Conservation (phyloP, 208 protist genomes). For the Borovskyia barvae region DNA sequence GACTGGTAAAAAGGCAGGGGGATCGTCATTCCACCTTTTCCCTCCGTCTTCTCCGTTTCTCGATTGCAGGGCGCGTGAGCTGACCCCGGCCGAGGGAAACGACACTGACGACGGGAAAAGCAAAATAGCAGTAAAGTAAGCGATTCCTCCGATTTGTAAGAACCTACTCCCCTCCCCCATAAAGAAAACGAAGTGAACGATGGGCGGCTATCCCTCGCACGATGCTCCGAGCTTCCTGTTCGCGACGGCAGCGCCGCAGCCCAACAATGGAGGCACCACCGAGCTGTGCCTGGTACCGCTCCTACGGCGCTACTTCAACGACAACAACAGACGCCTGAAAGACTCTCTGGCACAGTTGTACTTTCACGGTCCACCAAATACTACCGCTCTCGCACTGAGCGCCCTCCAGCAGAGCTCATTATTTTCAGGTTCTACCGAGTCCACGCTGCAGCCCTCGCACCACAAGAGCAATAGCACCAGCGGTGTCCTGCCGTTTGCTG, state of each 20-base stretch:
- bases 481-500: not conserved
- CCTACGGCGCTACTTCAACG: constrained; percentile 84
- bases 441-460: constrained; percentile 8
- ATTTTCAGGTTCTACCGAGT: constrained; percentile 1
- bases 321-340: constrained; percentile 66
- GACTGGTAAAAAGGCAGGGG: too few species aligned
- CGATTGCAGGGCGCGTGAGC: too few species aligned
- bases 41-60: too few species aligned
- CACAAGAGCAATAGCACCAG: not conserved
- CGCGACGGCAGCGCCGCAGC: constrained; percentile 66
- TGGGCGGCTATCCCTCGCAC: constrained; percentile 87
- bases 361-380: constrained; percentile 42
- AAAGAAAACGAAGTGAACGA: constrained; percentile 13
- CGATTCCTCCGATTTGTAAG: constrained; percentile 4
- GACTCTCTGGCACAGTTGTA: constrained; percentile 47
- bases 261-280: constrained; percentile 33
- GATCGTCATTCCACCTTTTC: too few species aligned
- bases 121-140: not conserved
- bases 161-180: constrained; percentile 11
- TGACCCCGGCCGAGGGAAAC: too few species aligned
- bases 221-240: constrained; percentile 78
- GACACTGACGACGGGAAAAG: not conserved
- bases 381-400: constrained; percentile 23
- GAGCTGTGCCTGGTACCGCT: constrained; percentile 83
- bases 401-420: constrained; percentile 20